Percentiles rank a stretch among this genome's conserved stretches.
Evolutionary conservation across 106 monocot genomes (phyloP).

Genomic region (Dendrobium officinale): DNA sequence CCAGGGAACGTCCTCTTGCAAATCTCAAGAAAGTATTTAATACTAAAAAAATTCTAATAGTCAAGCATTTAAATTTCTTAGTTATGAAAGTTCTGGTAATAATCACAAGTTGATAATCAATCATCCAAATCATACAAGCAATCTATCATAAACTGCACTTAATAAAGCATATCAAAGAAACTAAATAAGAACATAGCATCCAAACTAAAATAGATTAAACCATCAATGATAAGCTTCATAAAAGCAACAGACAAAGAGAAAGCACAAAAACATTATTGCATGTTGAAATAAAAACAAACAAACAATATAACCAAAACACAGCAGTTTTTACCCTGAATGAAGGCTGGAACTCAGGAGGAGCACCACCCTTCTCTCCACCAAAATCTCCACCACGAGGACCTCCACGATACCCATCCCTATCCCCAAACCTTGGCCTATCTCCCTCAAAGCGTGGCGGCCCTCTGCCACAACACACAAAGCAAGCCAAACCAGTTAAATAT

Average conservation of each 20-base stretch:
- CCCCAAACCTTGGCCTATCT: slow-evolving; percentile 69
- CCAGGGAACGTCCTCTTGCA: no score
- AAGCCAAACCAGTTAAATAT: neutral
- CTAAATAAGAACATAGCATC: no score
- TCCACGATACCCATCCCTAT: slow-evolving; percentile 74
- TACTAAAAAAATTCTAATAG: no score
- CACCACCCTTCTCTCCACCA: slow-evolving; percentile 66
- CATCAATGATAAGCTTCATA: no score
- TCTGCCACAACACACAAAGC: slow-evolving; percentile 7
- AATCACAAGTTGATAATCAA: neutral
- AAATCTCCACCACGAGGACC: slow-evolving; percentile 64
- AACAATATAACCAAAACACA: neutral
- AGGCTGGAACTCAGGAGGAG: slow-evolving; percentile 76
- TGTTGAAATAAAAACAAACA: no score
- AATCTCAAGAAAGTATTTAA: no score
- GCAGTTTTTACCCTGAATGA: slow-evolving; percentile 60
- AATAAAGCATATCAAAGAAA: neutral
- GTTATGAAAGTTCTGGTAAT: neutral
- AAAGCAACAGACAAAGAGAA: no score
- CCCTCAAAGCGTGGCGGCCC: slow-evolving; percentile 64
- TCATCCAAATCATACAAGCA: neutral
- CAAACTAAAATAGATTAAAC: no score
- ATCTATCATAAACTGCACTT: neutral
- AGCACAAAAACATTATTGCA: no score
- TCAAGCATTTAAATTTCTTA: neutral